Base-by-base conservation (phyloP, 2,329 filamentous ascomycete genomes). In the Verticillium dahliae region DNA sequence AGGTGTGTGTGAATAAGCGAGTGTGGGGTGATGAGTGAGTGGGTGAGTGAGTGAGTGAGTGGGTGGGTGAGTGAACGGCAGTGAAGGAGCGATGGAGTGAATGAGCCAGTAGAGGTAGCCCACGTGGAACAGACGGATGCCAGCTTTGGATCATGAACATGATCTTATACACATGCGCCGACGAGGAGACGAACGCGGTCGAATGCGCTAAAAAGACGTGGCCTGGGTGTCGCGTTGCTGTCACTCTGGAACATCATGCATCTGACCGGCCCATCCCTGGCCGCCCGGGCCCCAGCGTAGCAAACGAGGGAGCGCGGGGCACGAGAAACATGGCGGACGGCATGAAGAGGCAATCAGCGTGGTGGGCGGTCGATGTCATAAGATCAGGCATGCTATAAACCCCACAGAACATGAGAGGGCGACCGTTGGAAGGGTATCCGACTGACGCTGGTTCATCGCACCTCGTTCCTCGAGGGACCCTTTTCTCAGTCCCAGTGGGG, bases 221-320 rank as follows among this genome's bases (percentile, higher is more conserved):
- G 58, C 57, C 59, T 54, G 56, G 63, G 58, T 61, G 37, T 55
- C 60, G 50, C 60, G 62, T 59, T 62, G 63, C 56, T 60, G 55
- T 61, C 63, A 65, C 67, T 67, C 62, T 62, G 62, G 56, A 60
- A 64, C 56, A 66, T 67, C 65, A 67, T 67, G 66, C 66, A 61
- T 61, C 61, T 34, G 37, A 38, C 60, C 55, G 50, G 62, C 63
- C 56, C 58, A 65, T 52, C 63, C 63, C 35, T 56, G 55, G 33
- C 27, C 14, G 50, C n/a, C 18, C n/a, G 45, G 45, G 18, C 45
- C 45, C 22, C 45, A n/a, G 22, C 18, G 45, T 50, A 22, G 45
- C 45, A 50, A 10, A 50, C 45, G 45, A 50, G n/a, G n/a, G n/a
- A 50, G 45, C 22, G 45, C 4, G 22, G 45, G 45, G 45, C 27